Evolutionary conservation across 345 rosid genomes (phyloP), one percentile per base, ranked within the genome.

Genomic region (Syzygium grande): DNA sequence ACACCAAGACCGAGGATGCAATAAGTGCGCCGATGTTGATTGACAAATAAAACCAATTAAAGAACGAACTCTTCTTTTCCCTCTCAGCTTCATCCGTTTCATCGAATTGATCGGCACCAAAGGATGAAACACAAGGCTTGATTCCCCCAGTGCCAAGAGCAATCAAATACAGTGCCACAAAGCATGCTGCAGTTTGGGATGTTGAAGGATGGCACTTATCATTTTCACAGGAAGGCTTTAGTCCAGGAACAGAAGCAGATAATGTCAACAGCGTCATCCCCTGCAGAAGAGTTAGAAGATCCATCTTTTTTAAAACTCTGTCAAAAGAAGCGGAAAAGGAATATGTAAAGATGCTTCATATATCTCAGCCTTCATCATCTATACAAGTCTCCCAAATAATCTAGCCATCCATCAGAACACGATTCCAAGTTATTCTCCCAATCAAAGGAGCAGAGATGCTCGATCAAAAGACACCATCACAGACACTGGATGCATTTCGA

Each of bases 131-230:
- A 85, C 99, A 98, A 17, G 99, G 99, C 90, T 98, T 98, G 89
- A 98, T 98, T 78, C 99, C 99, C 23, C 99, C 99, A 9, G 98
- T 96, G 79, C 98, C 99, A 8, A 98, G 95, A 87, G 99, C 99
- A 23, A 98, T 96, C 93, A 96, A 52, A 88, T 96, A 96, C 55
- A 98, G 95, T 4, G 98, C 97, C 38, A 91, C 84, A 63, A 96
- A 96, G 93, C 91, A 93, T 51, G 89, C 91, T 27, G 96, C 96
- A 1, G 87, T 87, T 84, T 96, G 96, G 51, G 85, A 86, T 16
- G 89, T 51, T 43, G 93, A 93, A 15, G 98, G 93, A 49, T 96
- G 93, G 92, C 98, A 98, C 23, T 56, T 89, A 53, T 89, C 89
- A 25, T 87, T 90, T 38, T 59, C 85, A 87, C 99, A 98, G 12